Evolutionary conservation across 768 basidiomycete genomes (phyloP).

Genomic region (Tremella fuciformis): DNA sequence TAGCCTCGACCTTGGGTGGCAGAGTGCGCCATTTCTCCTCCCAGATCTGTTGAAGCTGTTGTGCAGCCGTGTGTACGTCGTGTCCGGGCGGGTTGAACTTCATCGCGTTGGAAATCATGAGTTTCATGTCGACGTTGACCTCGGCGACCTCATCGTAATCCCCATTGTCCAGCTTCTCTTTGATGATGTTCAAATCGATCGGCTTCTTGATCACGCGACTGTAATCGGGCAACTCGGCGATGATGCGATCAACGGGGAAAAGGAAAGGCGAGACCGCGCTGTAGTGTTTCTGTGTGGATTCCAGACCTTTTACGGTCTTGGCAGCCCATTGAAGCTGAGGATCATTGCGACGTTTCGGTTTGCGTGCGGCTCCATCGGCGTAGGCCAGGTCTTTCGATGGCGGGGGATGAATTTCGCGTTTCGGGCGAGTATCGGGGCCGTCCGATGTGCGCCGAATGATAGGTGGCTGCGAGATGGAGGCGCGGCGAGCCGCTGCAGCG

Average conservation of each 20-base stretch:
- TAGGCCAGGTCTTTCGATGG: conserved; percentile 87
- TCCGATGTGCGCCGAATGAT: conserved; percentile 68
- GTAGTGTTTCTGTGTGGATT: conserved; percentile 71
- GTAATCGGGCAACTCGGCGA: conserved; percentile 70
- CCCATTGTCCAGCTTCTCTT: conserved; percentile 71
- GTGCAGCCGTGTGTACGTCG: conserved; percentile 79
- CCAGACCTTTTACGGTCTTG: conserved; percentile 69
- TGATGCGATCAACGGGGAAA: conserved; percentile 80
- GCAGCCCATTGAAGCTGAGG: conserved; percentile 82
- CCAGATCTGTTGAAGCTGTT: conserved; percentile 79
- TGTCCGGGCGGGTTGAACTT: conserved; percentile 86
- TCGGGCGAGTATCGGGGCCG: conserved; percentile 63
- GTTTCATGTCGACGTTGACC: conserved; percentile 85
- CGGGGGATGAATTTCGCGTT: conserved; percentile 96
- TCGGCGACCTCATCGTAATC: conserved; percentile 74
- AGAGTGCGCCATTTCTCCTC: conserved; percentile 85
- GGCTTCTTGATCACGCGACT: conserved; percentile 85
- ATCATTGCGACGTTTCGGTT: conserved; percentile 59
- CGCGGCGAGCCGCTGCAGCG: conserved; percentile 57
- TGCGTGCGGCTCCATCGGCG: conserved; percentile 59
- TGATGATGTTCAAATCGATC: conserved; percentile 91
- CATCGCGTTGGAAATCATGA: conserved; percentile 93
- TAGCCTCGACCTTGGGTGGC: conserved; percentile 56
- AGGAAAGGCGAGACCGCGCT: conserved; percentile 77
- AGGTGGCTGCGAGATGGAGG: conserved; percentile 71